phyloP scores from a whole-genome alignment of 75 land plant species.

The Pinus tabuliformis region DNA sequence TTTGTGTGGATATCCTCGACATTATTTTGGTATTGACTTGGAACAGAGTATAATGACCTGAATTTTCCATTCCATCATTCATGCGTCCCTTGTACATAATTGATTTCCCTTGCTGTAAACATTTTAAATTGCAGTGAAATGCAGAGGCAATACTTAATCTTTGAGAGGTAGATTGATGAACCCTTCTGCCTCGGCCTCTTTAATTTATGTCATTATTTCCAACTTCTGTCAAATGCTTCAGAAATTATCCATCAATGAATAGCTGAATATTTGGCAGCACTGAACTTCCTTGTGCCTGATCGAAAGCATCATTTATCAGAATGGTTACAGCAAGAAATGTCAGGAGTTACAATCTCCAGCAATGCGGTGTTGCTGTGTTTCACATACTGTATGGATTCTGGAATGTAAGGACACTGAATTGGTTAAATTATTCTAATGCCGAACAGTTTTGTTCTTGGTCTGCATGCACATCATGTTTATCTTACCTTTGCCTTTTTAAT shows the following conservation, averaged over 20 bases:
- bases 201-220: conserved; percentile 6
- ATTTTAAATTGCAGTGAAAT: not conserved
- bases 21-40: conserved; percentile 8
- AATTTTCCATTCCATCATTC: not conserved
- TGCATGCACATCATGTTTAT: not conserved
- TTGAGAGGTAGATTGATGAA: conserved; percentile 2
- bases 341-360: not conserved
- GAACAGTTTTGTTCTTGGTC: not conserved
- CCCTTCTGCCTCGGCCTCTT: not conserved
- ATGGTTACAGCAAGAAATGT: not conserved
- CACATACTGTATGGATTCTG: not conserved
- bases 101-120: not conserved
- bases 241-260: not conserved
- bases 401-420: not conserved
- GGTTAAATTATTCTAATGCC: conserved; percentile 7
- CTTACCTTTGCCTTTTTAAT: too few species aligned
- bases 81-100: conserved; percentile 3
- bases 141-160: not conserved
- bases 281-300: not conserved
- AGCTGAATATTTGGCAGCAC: conserved; percentile 4
- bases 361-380: not conserved
- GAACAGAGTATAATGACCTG: conserved; percentile 2
- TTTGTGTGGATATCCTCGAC: not conserved
- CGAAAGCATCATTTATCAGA: not conserved
- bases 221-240: not conserved